phyloP scores from a whole-genome alignment of 139 green algal genomes.

The Tetradesmus lagerheimii region DNA sequence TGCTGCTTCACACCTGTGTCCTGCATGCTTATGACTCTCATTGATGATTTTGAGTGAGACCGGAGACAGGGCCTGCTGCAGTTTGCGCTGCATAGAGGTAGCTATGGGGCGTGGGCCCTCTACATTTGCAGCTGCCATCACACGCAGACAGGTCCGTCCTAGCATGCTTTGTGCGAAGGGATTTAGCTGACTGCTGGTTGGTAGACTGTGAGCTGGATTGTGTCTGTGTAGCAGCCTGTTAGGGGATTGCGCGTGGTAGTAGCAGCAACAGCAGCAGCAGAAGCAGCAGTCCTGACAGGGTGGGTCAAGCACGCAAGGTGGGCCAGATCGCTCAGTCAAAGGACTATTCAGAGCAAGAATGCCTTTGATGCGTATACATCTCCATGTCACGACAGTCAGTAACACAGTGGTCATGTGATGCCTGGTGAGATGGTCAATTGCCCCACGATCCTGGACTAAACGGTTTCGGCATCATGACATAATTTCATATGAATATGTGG shows the following conservation, averaged over 20 bases:
- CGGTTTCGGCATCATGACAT: neutral
- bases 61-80: slow-evolving; percentile 48
- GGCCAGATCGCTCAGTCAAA: neutral
- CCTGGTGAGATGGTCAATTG: neutral
- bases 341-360: neutral
- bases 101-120: slow-evolving; percentile 15
- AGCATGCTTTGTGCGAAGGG: neutral
- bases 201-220: neutral
- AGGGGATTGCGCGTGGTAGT: neutral
- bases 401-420: neutral
- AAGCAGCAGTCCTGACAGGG: neutral
- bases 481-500: neutral
- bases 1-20: slow-evolving; percentile 30
- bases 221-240: neutral
- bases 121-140: slow-evolving; percentile 49
- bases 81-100: slow-evolving; percentile 46
- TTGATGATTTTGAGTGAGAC: slow-evolving; percentile 54
- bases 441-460: neutral
- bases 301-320: neutral
- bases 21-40: slow-evolving; percentile 63
- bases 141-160: slow-evolving; percentile 4
- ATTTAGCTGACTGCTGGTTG: neutral
- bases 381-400: neutral
- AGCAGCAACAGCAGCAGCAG: neutral
- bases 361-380: neutral